These are phyloP conservation scores for Botrytis pseudocinerea DNA, from an alignment of 2,329 filamentous ascomycete genomes.

Conservation along the genomic window DNA sequence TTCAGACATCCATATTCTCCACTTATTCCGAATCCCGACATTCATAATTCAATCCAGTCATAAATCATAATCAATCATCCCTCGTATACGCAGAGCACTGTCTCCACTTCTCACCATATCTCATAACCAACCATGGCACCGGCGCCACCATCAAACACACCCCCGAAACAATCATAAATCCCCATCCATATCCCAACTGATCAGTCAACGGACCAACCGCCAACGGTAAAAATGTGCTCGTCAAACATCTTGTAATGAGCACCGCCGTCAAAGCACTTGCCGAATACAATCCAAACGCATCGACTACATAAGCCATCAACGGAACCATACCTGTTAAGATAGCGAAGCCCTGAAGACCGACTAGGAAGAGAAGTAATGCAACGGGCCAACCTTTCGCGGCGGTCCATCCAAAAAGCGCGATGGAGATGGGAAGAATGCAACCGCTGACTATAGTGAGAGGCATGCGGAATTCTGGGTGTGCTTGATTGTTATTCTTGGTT, in stretches of 20 bases:
- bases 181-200: slow-evolving; percentile 47
- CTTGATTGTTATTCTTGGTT: slow-evolving; percentile 26
- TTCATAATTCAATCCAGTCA: background rate
- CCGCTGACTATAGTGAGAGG: slow-evolving; percentile 57
- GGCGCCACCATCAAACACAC: slow-evolving; percentile 49
- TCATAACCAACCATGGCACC: slow-evolving; percentile 52
- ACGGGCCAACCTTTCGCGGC: slow-evolving; percentile 52
- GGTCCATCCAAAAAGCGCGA: slow-evolving; percentile 59
- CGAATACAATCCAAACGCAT: slow-evolving; percentile 46
- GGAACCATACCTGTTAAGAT: slow-evolving; percentile 48
- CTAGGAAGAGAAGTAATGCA: slow-evolving; percentile 48
- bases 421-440: slow-evolving; percentile 54
- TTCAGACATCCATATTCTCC: too few relatives aligned
- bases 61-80: slow-evolving; percentile 3
- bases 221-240: slow-evolving; percentile 58
- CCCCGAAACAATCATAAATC: slow-evolving; percentile 39
- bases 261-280: slow-evolving; percentile 46
- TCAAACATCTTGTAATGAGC: slow-evolving; percentile 33
- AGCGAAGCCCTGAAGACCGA: slow-evolving; percentile 50
- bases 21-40: background rate
- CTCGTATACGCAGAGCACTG: slow-evolving; percentile 12
- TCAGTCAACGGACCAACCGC: slow-evolving; percentile 50
- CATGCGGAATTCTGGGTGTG: slow-evolving; percentile 60
- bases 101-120: slow-evolving; percentile 46
- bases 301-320: slow-evolving; percentile 56